Percentiles rank a stretch among this genome's conserved stretches.
Evolutionary conservation across 768 basidiomycete species (phyloP).

Genomic region (Hirschioporus abietinus): DNA sequence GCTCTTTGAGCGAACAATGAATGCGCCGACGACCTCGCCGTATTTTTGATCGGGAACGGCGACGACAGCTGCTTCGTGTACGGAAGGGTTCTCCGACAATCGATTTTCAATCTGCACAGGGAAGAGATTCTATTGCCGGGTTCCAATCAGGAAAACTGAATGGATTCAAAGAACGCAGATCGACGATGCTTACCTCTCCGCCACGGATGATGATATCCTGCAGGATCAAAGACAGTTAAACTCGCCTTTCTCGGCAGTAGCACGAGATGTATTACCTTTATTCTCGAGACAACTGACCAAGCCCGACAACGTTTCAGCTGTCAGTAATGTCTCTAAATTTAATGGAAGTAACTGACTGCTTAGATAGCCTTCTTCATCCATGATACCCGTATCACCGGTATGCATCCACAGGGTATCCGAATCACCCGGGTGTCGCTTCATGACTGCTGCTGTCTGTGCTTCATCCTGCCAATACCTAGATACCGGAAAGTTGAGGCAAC

Average conservation of each 20-base stretch:
- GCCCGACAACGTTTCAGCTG: constrained; percentile 3
- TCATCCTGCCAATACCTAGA: constrained; percentile 72
- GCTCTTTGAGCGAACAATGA: constrained; percentile 48
- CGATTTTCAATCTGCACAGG: constrained; percentile 83
- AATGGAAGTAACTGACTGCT: constrained; percentile 41
- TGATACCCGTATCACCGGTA: constrained; percentile 75
- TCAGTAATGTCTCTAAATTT: background rate
- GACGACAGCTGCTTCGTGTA: constrained; percentile 71
- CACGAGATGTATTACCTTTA: constrained; percentile 46
- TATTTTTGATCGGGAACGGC: constrained; percentile 63
- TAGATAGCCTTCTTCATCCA: constrained; percentile 80
- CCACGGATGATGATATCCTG: constrained; percentile 84
- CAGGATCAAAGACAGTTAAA: background rate
- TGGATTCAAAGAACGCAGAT: background rate
- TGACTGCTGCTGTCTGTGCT: constrained; percentile 56
- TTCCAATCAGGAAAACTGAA: background rate
- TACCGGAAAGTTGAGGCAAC: constrained; percentile 3
- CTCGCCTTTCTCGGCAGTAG: background rate
- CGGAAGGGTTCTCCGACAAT: constrained; percentile 45
- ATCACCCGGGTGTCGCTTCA: constrained; percentile 45
- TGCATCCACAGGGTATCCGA: constrained; percentile 71
- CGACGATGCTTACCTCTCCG: constrained; percentile 52
- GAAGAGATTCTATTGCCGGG: constrained; percentile 61
- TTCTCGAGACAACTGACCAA: constrained; percentile 64
- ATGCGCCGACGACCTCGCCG: constrained; percentile 79